These are phyloP conservation scores for Cryphonectria naterciae DNA, from an alignment of 2,329 filamentous ascomycete genomes.

Conservation along the genomic window DNA sequence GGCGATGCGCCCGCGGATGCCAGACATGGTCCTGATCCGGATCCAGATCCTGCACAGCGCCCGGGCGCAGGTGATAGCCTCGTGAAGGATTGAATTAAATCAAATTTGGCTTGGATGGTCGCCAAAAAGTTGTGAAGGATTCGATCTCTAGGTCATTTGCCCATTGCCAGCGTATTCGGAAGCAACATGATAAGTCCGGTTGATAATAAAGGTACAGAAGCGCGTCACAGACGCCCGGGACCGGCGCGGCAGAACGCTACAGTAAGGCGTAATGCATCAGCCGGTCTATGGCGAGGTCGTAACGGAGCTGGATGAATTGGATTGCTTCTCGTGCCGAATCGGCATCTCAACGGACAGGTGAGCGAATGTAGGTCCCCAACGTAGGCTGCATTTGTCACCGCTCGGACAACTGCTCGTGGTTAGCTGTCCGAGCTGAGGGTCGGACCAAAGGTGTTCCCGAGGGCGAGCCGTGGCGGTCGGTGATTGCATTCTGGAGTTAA, in stretches of 20 bases:
- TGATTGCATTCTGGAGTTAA: not conserved
- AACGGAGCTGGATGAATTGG: not conserved
- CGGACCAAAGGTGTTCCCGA: not conserved
- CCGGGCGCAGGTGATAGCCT: not conserved
- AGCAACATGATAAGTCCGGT: not conserved
- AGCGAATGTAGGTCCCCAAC: not conserved
- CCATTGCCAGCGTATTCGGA: not conserved
- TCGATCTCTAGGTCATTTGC: not conserved
- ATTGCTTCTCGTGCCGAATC: not conserved
- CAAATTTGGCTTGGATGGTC: not conserved
- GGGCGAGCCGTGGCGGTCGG: not conserved
- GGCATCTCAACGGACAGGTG: not conserved
- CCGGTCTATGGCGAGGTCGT: not conserved
- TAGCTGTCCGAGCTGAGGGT: not conserved
- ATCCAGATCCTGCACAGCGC: not conserved
- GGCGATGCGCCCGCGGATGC: not conserved
- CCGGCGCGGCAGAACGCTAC: not conserved
- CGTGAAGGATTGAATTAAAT: not conserved
- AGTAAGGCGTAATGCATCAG: not conserved
- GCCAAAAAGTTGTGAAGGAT: not conserved
- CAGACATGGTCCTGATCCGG: not conserved
- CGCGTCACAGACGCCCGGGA: not conserved
- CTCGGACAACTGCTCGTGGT: not conserved
- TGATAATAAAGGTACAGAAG: not conserved
- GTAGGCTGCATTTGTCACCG: not conserved